Evolutionary conservation across 1,139 yeast species (phyloP).

Genomic region (Hyphopichia pseudoburtonii): DNA sequence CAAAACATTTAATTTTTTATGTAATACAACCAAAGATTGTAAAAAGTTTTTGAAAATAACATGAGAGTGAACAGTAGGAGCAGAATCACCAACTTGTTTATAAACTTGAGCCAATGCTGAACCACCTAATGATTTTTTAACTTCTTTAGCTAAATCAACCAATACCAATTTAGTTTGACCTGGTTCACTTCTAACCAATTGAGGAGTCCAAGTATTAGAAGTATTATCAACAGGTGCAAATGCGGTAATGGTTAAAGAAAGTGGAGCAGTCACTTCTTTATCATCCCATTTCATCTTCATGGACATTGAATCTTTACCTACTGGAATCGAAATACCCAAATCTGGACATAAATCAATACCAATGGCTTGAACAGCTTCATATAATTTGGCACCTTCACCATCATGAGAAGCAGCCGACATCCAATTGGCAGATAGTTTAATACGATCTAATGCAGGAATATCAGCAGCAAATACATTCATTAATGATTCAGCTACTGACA

Average conservation of each 20-base stretch:
- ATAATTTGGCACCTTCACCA: constrained; percentile 94
- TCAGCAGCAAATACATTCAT: constrained; percentile 90
- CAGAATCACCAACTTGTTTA: constrained; percentile 76
- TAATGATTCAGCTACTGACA: constrained; percentile 94
- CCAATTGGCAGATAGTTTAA: constrained; percentile 97
- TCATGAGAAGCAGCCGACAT: constrained; percentile 96
- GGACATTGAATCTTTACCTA: constrained; percentile 98
- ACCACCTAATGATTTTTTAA: constrained; percentile 74
- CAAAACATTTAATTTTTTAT: constrained; percentile 63
- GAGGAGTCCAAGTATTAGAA: constrained; percentile 94
- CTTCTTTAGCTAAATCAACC: constrained; percentile 73
- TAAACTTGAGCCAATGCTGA: constrained; percentile 95
- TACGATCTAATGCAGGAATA: constrained; percentile 67
- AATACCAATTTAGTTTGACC: constrained; percentile 69
- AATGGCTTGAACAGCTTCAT: constrained; percentile 96
- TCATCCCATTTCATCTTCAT: constrained; percentile 99
- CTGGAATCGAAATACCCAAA: constrained; percentile 90
- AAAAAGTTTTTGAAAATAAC: constrained; percentile 65
- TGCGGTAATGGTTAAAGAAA: constrained; percentile 89
- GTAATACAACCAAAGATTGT: constrained; percentile 67
- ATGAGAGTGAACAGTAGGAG: constrained; percentile 82
- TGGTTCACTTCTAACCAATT: constrained; percentile 45
- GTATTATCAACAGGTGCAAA: constrained; percentile 87
- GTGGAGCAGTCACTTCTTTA: constrained; percentile 91
- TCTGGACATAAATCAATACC: constrained; percentile 94